Evolutionary conservation across 192 early-diverging fungal species (phyloP).

Genomic region (Coemansia sp.): DNA sequence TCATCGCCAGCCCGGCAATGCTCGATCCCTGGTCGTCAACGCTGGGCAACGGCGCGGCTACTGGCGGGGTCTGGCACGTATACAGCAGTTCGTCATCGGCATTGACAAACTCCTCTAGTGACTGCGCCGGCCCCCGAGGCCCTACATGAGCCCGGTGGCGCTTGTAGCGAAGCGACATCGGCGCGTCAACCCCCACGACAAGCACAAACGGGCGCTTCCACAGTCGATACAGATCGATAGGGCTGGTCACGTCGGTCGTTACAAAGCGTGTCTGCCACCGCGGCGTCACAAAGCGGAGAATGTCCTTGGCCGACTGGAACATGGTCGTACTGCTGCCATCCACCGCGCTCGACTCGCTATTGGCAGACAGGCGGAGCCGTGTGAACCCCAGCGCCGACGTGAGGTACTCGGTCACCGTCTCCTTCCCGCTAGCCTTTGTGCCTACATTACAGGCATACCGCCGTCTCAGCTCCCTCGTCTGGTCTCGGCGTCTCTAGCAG

Average conservation of each 20-base stretch:
- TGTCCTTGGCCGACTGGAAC: slow-evolving; percentile 56
- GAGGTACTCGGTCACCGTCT: slow-evolving; percentile 33
- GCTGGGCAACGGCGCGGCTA: no score
- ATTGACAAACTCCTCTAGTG: slow-evolving; percentile 57
- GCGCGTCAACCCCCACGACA: slow-evolving; percentile 80
- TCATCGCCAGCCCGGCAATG: not conserved
- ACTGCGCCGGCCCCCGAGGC: not conserved
- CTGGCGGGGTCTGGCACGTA: slow-evolving; percentile 9
- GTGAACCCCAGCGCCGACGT: slow-evolving; percentile 7
- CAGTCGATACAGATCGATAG: slow-evolving; percentile 55
- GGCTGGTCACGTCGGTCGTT: slow-evolving; percentile 55
- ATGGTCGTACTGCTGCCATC: not conserved
- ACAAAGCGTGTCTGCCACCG: slow-evolving; percentile 74
- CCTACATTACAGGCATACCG: no score
- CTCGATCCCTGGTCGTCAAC: no score
- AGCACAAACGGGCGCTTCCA: slow-evolving; percentile 72
- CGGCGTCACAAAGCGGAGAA: slow-evolving; percentile 64
- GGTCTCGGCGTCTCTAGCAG: not conserved
- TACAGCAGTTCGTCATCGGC: slow-evolving; percentile 53
- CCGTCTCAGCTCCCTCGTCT: no score
- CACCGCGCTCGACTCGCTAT: not conserved
- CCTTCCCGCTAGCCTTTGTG: slow-evolving; percentile 43
- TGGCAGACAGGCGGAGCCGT: slow-evolving; percentile 7
- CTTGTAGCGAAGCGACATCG: slow-evolving; percentile 60
- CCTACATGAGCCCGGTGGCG: slow-evolving; percentile 47